These are phyloP conservation scores for Cutaneotrichosporon dermatis DNA, from an alignment of 1,284 basidiomycete genomes.

Conservation along the genomic window DNA sequence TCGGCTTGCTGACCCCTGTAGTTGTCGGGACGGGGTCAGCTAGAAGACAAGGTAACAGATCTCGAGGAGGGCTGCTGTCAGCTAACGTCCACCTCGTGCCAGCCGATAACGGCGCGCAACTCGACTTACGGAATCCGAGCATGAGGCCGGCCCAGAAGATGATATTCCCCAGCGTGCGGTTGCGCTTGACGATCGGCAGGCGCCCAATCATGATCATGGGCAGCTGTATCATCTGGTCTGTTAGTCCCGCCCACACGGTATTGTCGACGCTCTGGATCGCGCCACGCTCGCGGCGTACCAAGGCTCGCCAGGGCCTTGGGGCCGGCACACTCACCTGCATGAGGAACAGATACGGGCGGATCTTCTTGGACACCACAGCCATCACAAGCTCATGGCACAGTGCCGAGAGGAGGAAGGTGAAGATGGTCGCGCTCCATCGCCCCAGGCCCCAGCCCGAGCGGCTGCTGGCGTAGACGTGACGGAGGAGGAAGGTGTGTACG, in stretches of 20 bases:
- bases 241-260: no score
- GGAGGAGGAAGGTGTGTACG: constrained; percentile 71
- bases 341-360: constrained; percentile 53
- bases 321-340: constrained; percentile 34
- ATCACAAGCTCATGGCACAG: constrained; percentile 92
- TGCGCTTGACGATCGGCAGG: constrained; percentile 67
- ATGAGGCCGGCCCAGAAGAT: constrained; percentile 84
- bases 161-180: constrained; percentile 66
- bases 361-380: constrained; percentile 89
- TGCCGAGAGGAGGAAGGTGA: constrained; percentile 87
- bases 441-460: constrained; percentile 66
- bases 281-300: no score
- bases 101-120: background rate
- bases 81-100: background rate
- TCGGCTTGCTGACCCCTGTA: no score
- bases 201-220: constrained; percentile 82
- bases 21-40: background rate
- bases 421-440: constrained; percentile 72
- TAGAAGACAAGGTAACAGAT: constrained; percentile 18
- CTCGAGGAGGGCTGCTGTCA: constrained; percentile 14
- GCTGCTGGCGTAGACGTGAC: constrained; percentile 91
- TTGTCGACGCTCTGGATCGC: no score
- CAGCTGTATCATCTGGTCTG: constrained; percentile 72
- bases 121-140: constrained; percentile 67
- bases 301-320: no score